Conservation (phyloP, 2,329 filamentous ascomycete species). For the Hypoxylon sp. region DNA sequence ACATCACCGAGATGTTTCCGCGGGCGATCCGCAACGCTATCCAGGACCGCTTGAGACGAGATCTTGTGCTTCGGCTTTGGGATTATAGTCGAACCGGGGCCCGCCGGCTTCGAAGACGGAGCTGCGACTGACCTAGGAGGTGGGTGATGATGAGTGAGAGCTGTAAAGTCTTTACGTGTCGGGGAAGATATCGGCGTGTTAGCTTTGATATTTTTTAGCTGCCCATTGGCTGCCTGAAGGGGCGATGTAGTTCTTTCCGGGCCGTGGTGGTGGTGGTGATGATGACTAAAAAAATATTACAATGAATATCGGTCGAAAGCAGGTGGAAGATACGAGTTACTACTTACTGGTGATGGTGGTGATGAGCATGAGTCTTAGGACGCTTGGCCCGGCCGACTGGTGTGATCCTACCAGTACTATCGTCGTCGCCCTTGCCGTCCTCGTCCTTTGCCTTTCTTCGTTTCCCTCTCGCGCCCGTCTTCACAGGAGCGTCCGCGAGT, state of each 20-base stretch:
- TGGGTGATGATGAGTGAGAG: slow-evolving; percentile 64
- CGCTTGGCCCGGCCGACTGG: slow-evolving; percentile 73
- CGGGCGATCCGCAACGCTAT: slow-evolving; percentile 77
- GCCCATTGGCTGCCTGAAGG: slow-evolving; percentile 56
- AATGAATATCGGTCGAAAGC: slow-evolving; percentile 45
- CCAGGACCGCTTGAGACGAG: slow-evolving; percentile 76
- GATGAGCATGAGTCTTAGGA: slow-evolving; percentile 72
- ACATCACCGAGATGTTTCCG: slow-evolving; percentile 87
- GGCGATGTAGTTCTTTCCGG: slow-evolving; percentile 62
- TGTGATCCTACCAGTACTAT: slow-evolving; percentile 71
- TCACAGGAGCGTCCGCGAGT: slow-evolving; percentile 58
- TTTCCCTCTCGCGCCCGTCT: slow-evolving; percentile 64
- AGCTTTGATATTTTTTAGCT: slow-evolving; percentile 66
- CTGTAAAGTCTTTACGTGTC: slow-evolving; percentile 57
- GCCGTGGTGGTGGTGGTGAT: slow-evolving; percentile 72
- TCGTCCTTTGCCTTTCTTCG: slow-evolving; percentile 84
- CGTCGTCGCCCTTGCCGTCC: slow-evolving; percentile 75
- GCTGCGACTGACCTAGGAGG: slow-evolving; percentile 59
- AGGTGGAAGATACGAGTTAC: slow-evolving; percentile 22
- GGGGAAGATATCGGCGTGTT: slow-evolving; percentile 61
- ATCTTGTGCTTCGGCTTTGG: slow-evolving; percentile 76
- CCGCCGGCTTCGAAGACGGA: slow-evolving; percentile 49
- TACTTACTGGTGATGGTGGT: slow-evolving; percentile 77
- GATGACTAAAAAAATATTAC: slow-evolving; percentile 51
- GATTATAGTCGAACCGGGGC: slow-evolving; percentile 57